These are phyloP conservation scores for Tricholoma matsutake DNA, from an alignment of 768 basidiomycete species.

Conservation along the genomic window DNA sequence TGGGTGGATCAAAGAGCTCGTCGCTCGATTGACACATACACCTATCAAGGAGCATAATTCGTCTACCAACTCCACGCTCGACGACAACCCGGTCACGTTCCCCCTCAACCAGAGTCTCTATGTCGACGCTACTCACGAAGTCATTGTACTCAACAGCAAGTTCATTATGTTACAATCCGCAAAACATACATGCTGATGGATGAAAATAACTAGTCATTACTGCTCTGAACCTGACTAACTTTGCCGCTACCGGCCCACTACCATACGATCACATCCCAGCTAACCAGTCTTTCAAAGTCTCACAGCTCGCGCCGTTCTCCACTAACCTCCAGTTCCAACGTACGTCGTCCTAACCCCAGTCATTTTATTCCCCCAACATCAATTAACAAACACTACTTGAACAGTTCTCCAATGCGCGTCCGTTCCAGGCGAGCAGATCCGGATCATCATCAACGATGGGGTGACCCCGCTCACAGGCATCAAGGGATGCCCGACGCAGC, in stretches of 20 bases:
- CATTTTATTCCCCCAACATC: background rate
- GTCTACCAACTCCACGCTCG: constrained; percentile 80
- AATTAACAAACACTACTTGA: constrained; percentile 1
- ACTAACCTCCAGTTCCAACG: constrained; percentile 89
- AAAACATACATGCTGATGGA: constrained; percentile 4
- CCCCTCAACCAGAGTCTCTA: constrained; percentile 72
- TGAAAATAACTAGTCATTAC: constrained; percentile 56
- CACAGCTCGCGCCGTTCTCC: constrained; percentile 82
- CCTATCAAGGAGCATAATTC: constrained; percentile 70
- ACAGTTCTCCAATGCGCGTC: constrained; percentile 63
- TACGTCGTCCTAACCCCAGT: constrained; percentile 30
- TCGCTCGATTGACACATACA: constrained; percentile 78
- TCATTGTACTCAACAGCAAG: constrained; percentile 83
- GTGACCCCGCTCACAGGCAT: constrained; percentile 79
- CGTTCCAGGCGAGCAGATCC: constrained; percentile 56
- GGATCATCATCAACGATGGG: constrained; percentile 86
- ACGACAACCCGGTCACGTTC: constrained; percentile 66
- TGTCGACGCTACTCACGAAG: constrained; percentile 89
- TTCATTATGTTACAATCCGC: constrained; percentile 4
- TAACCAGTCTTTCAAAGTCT: constrained; percentile 64
- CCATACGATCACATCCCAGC: constrained; percentile 69
- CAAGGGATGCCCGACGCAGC: constrained; percentile 66
- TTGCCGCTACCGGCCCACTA: constrained; percentile 71
- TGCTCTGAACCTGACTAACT: constrained; percentile 76
- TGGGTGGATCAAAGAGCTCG: constrained; percentile 79